A percentile compares a stretch with the other conserved stretches of the same genome.
These are phyloP conservation scores for Cryptosporidium andersoni DNA, from an alignment of 169 alveolate species.

Conservation along the genomic window DNA sequence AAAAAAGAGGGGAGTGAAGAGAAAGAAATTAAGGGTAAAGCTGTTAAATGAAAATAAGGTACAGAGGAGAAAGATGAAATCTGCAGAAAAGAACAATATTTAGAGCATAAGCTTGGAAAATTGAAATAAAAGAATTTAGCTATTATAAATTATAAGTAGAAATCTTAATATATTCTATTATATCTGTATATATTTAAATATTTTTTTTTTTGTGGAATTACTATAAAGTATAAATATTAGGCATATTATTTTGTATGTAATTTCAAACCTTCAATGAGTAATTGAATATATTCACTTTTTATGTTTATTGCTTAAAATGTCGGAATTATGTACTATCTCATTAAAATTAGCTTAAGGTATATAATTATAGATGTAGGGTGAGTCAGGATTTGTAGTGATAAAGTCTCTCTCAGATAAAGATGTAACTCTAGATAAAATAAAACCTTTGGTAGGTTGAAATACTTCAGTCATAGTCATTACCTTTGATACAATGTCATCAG, in stretches of 20 bases:
- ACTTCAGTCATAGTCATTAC: background rate
- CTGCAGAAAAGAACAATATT: conserved; percentile 39
- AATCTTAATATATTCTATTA: too few relatives aligned
- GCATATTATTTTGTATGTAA: too few relatives aligned
- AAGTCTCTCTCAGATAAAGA: conserved; percentile 45
- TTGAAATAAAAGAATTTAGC: background rate
- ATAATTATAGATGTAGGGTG: conserved; percentile 28
- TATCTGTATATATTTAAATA: too few relatives aligned
- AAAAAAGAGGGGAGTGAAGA: background rate
- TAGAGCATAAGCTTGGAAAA: background rate
- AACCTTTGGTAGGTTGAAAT: conserved; percentile 10
- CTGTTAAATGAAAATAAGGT: conserved; percentile 19
- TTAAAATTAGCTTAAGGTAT: conserved; percentile 14
- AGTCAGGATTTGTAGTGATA: conserved; percentile 25
- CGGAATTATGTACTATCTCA: too few relatives aligned
- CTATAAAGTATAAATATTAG: too few relatives aligned
- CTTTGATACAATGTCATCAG: conserved; percentile 32
- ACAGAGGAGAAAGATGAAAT: background rate
- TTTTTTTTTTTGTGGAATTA: too few relatives aligned
- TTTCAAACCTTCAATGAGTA: too few relatives aligned
- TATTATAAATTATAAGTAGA: too few relatives aligned
- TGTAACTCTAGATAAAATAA: conserved; percentile 16
- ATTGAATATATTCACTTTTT: too few relatives aligned
- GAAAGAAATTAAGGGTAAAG: background rate
- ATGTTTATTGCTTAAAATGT: too few relatives aligned